A percentile compares a stretch with the other conserved stretches of the same genome.
Evolutionary conservation across 2,329 filamentous ascomycete species (phyloP).

Genomic region (Apiospora rasikravindrae): DNA sequence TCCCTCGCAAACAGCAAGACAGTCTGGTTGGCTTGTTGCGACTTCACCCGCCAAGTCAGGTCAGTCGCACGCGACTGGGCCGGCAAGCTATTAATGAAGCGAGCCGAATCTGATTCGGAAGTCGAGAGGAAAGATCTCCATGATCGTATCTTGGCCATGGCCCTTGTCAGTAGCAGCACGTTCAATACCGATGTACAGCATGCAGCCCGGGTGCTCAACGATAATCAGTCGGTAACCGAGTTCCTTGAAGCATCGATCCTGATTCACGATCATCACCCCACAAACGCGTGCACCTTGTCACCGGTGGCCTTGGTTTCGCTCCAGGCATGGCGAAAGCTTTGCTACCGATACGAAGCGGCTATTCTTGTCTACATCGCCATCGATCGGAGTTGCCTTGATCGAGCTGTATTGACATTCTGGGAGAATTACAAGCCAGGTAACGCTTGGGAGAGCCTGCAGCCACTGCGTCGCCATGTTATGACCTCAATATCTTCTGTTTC

Average conservation of each 20-base stretch:
- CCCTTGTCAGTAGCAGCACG: background rate
- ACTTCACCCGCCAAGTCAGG: background rate
- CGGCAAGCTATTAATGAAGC: background rate
- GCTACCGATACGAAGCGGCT: background rate
- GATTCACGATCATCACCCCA: background rate
- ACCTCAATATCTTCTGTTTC: background rate
- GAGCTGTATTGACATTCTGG: background rate
- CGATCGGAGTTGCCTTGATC: background rate
- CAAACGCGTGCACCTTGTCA: background rate
- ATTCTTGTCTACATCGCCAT: background rate
- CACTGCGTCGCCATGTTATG: background rate
- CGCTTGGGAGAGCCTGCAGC: background rate
- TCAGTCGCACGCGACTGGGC: background rate
- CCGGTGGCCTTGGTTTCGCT: background rate
- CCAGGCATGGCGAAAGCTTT: background rate
- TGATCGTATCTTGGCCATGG: background rate
- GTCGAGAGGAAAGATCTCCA: background rate
- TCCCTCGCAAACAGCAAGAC: slow-evolving; percentile 21
- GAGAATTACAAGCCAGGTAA: background rate
- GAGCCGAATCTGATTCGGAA: background rate
- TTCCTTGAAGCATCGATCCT: slow-evolving; percentile 4
- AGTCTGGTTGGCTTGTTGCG: background rate
- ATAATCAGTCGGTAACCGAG: background rate
- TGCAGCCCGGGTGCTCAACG: background rate
- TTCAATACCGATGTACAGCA: background rate